Base-by-base conservation (phyloP, 2,329 filamentous ascomycete genomes). In the Penicillium sp. region DNA sequence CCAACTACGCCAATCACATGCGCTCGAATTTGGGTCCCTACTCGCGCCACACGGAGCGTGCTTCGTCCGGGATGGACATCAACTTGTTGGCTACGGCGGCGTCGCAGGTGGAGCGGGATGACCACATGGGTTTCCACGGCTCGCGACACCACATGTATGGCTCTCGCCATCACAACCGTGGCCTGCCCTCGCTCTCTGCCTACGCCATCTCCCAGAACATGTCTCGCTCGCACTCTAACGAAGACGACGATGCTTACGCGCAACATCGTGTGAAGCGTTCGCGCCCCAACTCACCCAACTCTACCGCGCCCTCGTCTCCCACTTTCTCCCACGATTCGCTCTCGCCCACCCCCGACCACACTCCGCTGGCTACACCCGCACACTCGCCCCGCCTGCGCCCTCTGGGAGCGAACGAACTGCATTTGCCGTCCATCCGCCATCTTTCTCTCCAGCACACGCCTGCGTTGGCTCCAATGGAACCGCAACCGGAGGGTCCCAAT, bases 291-390 rank as follows among this genome's bases (percentile, higher is more conserved):
- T 96, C 91, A 23, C 93, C 91, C 37, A 88, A 94, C 69, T 96
- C 90, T 7, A 97, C 91, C 2, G 91, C 91, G 33, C 93, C 93
- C 14, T 94, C 91, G 17, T 97, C 91, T 20, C 91, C 91, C 17
- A 96, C 90, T 3, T 95, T 96, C 66, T 96, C 91, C 2, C 89
- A 96, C 69, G 89, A 95, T 67, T 96, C 91, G 8, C 78, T 91
- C 32, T 97, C 91, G 7, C 93, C 91, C 4, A 98, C 91, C 2
- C 93, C 91, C 8, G 91, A 97, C 60, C 90, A 96, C 73, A 97
- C 93, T n/a, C 91, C 91, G n/a, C 81, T 97, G 40, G 91, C 90
- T 18, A 98, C 91, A 4, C 91, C 91, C 4, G 91, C 90, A 29
- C 93, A 97, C 68, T 96, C 90, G 13, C 93, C 93, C 36, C 87